phyloP scores from a whole-genome alignment of 371 early-diverging fungal genomes.

The Mortierella sp. region DNA sequence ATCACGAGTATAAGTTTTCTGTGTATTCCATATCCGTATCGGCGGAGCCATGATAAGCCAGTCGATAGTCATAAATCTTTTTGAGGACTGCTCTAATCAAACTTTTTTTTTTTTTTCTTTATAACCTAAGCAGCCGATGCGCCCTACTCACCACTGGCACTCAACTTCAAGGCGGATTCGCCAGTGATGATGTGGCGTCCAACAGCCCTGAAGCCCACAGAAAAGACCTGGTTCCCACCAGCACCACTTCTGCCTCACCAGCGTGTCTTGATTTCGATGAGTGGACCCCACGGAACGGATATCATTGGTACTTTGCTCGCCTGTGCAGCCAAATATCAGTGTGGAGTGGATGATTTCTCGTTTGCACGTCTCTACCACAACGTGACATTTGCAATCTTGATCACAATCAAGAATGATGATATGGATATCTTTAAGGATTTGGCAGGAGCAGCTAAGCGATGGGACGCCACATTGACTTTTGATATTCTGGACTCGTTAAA shows the following conservation, averaged over 20 bases:
- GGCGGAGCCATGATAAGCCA: not conserved
- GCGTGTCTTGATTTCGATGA: conserved; percentile 76
- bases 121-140: conserved; percentile 4
- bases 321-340: conserved; percentile 78
- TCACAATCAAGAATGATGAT: conserved; percentile 76
- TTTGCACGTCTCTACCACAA: conserved; percentile 89
- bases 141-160: conserved; percentile 35
- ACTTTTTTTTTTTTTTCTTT: not conserved
- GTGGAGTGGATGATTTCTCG: conserved; percentile 83
- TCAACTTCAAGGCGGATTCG: conserved; percentile 51
- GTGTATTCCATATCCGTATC: too few species aligned
- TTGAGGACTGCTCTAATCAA: conserved; percentile 2
- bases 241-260: conserved; percentile 68
- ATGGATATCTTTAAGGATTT: conserved; percentile 83
- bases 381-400: conserved; percentile 88
- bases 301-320: conserved; percentile 85
- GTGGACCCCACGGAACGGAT: conserved; percentile 91
- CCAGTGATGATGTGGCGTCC: conserved; percentile 58
- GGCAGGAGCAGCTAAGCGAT: conserved; percentile 79
- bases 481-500: conserved; percentile 78
- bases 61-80: not conserved
- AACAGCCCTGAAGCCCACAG: conserved; percentile 36
- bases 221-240: conserved; percentile 59
- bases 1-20: not conserved
- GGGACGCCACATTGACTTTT: conserved; percentile 86